Evolutionary conservation across 108 stramenopile genomes (phyloP), one percentile per base, ranked within the genome.

Genomic region (Mediolabrus comicus): DNA sequence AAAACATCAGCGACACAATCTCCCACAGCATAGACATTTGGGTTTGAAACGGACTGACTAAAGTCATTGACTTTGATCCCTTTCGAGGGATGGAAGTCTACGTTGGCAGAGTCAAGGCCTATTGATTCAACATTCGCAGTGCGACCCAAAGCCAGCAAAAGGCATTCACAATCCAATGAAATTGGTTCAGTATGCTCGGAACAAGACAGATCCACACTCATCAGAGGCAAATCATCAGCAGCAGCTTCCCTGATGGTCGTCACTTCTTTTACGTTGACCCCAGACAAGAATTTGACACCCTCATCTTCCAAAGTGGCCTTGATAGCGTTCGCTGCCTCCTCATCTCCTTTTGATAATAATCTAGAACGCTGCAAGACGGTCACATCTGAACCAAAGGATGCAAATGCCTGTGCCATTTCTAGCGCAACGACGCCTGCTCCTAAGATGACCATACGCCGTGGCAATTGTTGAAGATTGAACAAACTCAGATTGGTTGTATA

Each of bases 331-430:
- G 83, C 89, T 11, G 96, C 96, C 57, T 95, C 95, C 8, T 59
- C 72, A 67, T 96, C 95, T 29, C 78, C 74, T 11, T 79, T 72
- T 41, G 95, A 82, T 3, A 98, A 70, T 13, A 70, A 72, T 53
- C 75, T 59, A 6, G 87, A 85, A 13, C 89, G 84, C 29, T 77
- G 66, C 34, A 95, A 53, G 6, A 95, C 88, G 10, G 91, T 90
- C 27, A 98, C 98, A n/a, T 94, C 26, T 7, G 83, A 82, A 32
- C 98, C 98, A 68, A 98, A 93, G 4, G 87, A 70, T n/a, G 95
- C 86, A 88, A 97, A 92, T 19, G 83, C 66, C 80, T 98, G 98
- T n/a, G 98, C 96, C 94, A 98, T 93, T 81, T 98, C 98, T 55
- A 97, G 54, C 0, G 96, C 98, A 61, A 98, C 88, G 28, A 97